Evolutionary conservation across 2,329 filamentous ascomycete genomes (phyloP).

Genomic region (Botrytis aclada): DNA sequence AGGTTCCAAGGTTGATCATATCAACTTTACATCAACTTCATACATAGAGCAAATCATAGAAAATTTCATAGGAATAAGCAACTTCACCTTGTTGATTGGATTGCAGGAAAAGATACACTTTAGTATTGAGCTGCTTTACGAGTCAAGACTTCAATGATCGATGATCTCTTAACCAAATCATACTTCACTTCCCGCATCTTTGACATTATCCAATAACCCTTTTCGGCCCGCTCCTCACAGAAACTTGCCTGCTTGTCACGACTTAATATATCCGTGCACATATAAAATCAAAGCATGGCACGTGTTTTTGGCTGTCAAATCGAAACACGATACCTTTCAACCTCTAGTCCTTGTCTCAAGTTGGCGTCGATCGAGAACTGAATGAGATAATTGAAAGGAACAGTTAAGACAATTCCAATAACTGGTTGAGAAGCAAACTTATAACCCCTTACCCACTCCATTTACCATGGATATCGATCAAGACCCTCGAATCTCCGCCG

Average conservation of each 20-base stretch:
- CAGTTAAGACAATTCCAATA: too few species aligned
- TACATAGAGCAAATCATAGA: neutral
- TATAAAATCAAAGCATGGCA: neutral
- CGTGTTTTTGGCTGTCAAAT: neutral
- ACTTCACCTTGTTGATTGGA: neutral
- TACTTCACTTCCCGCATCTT: neutral
- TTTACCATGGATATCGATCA: constrained; percentile 22
- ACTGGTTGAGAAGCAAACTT: neutral
- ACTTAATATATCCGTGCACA: neutral
- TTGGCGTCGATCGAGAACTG: neutral
- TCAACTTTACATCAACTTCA: neutral
- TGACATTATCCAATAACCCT: neutral
- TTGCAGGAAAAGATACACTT: neutral
- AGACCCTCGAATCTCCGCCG: constrained; percentile 38
- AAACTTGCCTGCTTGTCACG: neutral
- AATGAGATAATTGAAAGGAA: neutral
- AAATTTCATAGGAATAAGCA: neutral
- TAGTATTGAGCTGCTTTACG: too few species aligned
- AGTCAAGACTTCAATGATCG: neutral
- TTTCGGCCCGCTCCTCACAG: neutral
- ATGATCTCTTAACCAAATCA: neutral
- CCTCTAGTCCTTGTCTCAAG: neutral
- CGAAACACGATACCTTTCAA: neutral
- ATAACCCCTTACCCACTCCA: neutral
- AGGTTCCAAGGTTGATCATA: too few species aligned